Conservation (phyloP, 2,329 filamentous ascomycete species). For the Xylaria sp. region DNA sequence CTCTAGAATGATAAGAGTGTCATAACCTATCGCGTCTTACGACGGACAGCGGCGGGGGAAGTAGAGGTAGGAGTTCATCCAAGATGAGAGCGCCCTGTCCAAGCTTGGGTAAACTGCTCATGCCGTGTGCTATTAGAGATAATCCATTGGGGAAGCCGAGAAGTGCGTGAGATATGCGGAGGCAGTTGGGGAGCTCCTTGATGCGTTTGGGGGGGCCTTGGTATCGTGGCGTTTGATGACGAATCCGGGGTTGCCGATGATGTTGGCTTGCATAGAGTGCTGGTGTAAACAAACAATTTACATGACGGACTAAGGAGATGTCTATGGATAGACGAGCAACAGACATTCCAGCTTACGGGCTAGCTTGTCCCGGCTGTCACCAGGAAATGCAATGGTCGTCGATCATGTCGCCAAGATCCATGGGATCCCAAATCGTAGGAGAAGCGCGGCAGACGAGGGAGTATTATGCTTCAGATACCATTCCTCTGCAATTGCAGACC, state of each 20-base stretch:
- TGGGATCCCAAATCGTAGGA: neutral
- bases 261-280: slow-evolving; percentile 19
- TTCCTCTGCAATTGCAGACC: neutral
- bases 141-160: neutral
- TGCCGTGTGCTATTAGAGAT: neutral
- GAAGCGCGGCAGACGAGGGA: neutral
- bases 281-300: slow-evolving; percentile 11
- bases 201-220: neutral
- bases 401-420: neutral
- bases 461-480: neutral
- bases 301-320: neutral
- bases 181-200: slow-evolving; percentile 25
- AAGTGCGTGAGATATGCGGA: slow-evolving; percentile 9
- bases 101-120: neutral
- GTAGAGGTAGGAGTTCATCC: neutral
- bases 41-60: neutral
- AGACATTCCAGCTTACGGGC: neutral
- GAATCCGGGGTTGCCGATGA: slow-evolving; percentile 21
- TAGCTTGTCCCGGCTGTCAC: neutral
- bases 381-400: neutral
- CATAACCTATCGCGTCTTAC: neutral
- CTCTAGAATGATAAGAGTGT: neutral
- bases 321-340: neutral
- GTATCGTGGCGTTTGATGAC: slow-evolving; percentile 6
- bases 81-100: neutral